Evolutionary conservation across 805 yeast species (phyloP), one percentile per base, ranked within the genome.

Genomic region (Monosporozyma aerobia): DNA sequence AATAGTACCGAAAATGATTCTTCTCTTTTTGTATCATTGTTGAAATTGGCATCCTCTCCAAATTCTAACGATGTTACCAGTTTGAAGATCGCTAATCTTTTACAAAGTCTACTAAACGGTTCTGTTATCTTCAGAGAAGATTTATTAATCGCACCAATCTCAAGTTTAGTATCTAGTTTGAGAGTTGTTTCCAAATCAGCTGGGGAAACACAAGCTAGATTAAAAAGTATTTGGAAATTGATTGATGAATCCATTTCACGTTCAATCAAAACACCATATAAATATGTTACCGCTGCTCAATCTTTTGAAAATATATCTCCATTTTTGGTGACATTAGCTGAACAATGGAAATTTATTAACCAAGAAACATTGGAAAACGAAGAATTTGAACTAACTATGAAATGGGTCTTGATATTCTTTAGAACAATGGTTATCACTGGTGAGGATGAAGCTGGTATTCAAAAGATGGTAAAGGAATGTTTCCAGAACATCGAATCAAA

Each of bases 181-280:
- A 68, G 63, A 49, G 56, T 57, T 2, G 37, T 54, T 1, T 57
- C 58, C 1, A 57, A 47, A 3, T 33, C 44, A 3, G 57, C 51
- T 5, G 48, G 44, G 5, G 52, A 54, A 3, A 54, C 55, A 8
- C 23, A 22, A 1, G 49, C 48, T 5, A 60, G 62, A 39, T 33
- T 64, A 30, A 61, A 59, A 1, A 69, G 71, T 40, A 62, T 89
- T 2, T 84, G 88, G 84, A 71, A 70, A 10, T 65, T 88, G 32
- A 56, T 92, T 6, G 96, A 92, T 63, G 94, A 90, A 64, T 72
- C 88, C 0, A 75, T 89, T 32, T 74, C 88, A 1, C 77, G 97
- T 56, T 76, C 83, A 55, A 77, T 84, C 39, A 77, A 79, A 56
- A 69, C 89, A 0, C 97, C 98, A 0, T 94, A 85, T 69, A 89